Conservation (phyloP, 2,329 filamentous ascomycete species). For the Daldinia sp. region DNA sequence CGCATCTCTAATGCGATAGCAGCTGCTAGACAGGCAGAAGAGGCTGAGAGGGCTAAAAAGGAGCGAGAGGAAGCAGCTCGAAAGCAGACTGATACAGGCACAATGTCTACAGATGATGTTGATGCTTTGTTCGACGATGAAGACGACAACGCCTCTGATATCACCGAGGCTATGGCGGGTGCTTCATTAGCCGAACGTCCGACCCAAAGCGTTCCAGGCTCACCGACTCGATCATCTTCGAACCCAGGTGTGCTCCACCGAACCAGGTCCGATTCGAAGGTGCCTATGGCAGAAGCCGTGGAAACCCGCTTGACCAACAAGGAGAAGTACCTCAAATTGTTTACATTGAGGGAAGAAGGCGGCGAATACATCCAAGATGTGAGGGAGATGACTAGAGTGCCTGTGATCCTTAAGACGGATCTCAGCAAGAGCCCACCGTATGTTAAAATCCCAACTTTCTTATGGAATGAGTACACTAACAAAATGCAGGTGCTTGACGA, state of each 20-base stretch:
- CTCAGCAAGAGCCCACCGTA: slow-evolving; percentile 99
- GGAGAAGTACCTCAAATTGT: slow-evolving; percentile 94
- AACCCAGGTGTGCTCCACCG: slow-evolving; percentile 79
- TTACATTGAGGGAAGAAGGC: slow-evolving; percentile 89
- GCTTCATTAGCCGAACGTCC: slow-evolving; percentile 90
- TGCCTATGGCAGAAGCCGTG: slow-evolving; percentile 78
- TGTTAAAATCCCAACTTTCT: slow-evolving; percentile 61
- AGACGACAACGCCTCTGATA: slow-evolving; percentile 86
- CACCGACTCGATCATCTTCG: slow-evolving; percentile 81
- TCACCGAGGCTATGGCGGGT: slow-evolving; percentile 91
- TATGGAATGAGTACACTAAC: slow-evolving; percentile 53
- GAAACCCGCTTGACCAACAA: slow-evolving; percentile 89
- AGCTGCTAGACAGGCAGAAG: slow-evolving; percentile 83
- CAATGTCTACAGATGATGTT: slow-evolving; percentile 91
- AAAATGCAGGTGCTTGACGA: slow-evolving; percentile 70
- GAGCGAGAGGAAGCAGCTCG: slow-evolving; percentile 92
- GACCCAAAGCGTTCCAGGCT: slow-evolving; percentile 94
- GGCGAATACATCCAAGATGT: slow-evolving; percentile 99
- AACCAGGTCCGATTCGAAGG: slow-evolving; percentile 93
- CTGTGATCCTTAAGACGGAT: slow-evolving; percentile 98
- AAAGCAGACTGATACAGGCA: slow-evolving; percentile 94
- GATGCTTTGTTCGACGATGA: slow-evolving; percentile 97
- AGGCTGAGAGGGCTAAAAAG: slow-evolving; percentile 82
- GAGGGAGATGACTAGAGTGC: slow-evolving; percentile 95
- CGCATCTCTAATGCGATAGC: slow-evolving; percentile 80